phyloP scores from a whole-genome alignment of 345 rosid genomes.

The Kandelia obovata region DNA sequence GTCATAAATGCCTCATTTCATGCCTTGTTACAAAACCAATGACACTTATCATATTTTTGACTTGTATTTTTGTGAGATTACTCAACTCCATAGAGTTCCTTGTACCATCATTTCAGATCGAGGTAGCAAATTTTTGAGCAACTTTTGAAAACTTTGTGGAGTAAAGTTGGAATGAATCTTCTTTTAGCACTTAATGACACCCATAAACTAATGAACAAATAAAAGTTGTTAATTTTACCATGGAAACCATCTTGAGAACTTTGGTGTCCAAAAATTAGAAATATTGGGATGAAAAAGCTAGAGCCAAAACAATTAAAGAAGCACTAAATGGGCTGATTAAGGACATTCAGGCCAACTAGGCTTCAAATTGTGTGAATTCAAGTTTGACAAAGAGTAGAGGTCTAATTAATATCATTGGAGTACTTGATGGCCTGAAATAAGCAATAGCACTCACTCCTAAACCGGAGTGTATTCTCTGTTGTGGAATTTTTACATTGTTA shows the following conservation, averaged over 20 bases:
- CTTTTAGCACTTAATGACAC: background rate
- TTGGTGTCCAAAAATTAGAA: background rate
- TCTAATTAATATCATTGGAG: no score
- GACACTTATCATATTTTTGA: background rate
- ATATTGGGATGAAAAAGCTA: no score
- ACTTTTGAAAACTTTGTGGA: conserved; percentile 3
- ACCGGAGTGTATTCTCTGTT: no score
- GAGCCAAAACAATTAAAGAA: no score
- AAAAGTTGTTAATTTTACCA: background rate
- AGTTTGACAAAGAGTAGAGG: no score
- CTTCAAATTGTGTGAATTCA: no score
- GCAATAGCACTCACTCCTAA: no score
- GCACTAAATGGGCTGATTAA: no score
- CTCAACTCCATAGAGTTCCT: background rate
- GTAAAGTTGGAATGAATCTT: background rate
- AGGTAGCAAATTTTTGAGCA: background rate
- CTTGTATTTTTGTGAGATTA: conserved; percentile 5
- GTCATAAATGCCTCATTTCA: conserved; percentile 10
- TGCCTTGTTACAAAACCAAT: background rate
- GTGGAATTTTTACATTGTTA: no score
- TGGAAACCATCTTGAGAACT: background rate
- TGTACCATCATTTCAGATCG: background rate
- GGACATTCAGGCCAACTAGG: no score
- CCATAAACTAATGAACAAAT: background rate
- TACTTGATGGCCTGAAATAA: no score